These are phyloP conservation scores for Suillus bovinus DNA, from an alignment of 768 basidiomycete genomes.

Conservation along the genomic window DNA sequence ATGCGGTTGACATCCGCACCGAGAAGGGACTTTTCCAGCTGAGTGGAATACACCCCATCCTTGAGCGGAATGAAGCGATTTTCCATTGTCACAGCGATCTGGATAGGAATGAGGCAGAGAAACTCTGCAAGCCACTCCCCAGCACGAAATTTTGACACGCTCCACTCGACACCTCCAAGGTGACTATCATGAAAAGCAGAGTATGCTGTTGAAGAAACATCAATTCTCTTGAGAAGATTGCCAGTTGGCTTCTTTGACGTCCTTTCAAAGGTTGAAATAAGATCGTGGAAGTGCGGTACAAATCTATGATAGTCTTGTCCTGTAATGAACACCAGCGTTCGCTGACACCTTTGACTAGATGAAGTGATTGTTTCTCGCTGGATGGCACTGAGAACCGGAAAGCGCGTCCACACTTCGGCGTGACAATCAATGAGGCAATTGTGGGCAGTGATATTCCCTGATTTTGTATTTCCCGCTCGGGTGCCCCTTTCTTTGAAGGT, in stretches of 20 bases:
- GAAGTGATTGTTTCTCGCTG: constrained; percentile 43
- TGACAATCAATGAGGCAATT: constrained; percentile 58
- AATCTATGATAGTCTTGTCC: constrained; percentile 37
- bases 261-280: constrained; percentile 50
- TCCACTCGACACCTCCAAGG: constrained; percentile 21
- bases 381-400: constrained; percentile 56
- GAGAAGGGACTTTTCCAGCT: constrained; percentile 51
- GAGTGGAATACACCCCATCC: constrained; percentile 52
- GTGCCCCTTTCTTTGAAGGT: constrained; percentile 48
- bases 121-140: constrained; percentile 67
- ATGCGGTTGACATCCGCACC: constrained; percentile 60
- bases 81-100: constrained; percentile 58
- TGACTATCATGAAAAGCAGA: constrained; percentile 24
- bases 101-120: constrained; percentile 63
- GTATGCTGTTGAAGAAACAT: constrained; percentile 33
- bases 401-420: constrained; percentile 59
- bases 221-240: constrained; percentile 40
- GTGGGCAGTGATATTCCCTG: constrained; percentile 32
- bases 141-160: constrained; percentile 40
- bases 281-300: constrained; percentile 42
- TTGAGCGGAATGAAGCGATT: constrained; percentile 64
- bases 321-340: constrained; percentile 46
- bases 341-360: constrained; percentile 32
- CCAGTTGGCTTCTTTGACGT: constrained; percentile 54
- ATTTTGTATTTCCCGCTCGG: constrained; percentile 18